Base-by-base conservation (phyloP, 257 asterid genomes). In the Jacaranda mimosifolia region DNA sequence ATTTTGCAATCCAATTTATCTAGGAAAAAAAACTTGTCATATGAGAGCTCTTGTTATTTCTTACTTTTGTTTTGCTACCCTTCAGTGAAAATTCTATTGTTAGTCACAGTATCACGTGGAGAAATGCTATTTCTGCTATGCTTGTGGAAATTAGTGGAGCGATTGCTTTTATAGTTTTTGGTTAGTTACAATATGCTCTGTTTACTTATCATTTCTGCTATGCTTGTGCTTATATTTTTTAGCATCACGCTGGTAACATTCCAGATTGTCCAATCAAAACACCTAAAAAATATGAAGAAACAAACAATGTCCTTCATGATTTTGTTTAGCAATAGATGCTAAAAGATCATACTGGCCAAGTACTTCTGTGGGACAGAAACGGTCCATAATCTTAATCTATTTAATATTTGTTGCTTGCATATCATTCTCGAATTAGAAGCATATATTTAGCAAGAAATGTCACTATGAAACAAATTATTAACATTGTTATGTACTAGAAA, bases 81-180 rank as follows among this genome's bases (percentile, higher is more conserved):
- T 80, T 77, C 86, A 95, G 99, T 18, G 99, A 94, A 80, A 86
- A 87, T 77, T 95, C 98, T 18, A 97, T 94, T 60, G 94, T 93
- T 77, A 93, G 99, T 78, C 99, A 95, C 83, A 26, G 94, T 81
- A 85, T 89, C 74, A 91, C 98, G 0, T 88, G 94, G 97, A 74
- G 69, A 70, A 75, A 83, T 76, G 83, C 94, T 78, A 45, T 95
- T 71, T 78, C 92, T 36, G 98, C 72, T 17, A 91, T 88, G 80
- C 86, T 80, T 9, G 97, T 91, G 72, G 89, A 87, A 68, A 93
- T 95, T 75, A 77, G 66, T 18, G 98, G 99, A 49, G 88, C 98
- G 18, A 83, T 78, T 32, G 97, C 98, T 2, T 95, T 82, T 80
- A 93, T 97, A 49, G 92, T 91, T 80, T 83, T 97, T 52, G 99